phyloP scores from a whole-genome alignment of 768 basidiomycete genomes.

The Coprinellus aureogranulatus region DNA sequence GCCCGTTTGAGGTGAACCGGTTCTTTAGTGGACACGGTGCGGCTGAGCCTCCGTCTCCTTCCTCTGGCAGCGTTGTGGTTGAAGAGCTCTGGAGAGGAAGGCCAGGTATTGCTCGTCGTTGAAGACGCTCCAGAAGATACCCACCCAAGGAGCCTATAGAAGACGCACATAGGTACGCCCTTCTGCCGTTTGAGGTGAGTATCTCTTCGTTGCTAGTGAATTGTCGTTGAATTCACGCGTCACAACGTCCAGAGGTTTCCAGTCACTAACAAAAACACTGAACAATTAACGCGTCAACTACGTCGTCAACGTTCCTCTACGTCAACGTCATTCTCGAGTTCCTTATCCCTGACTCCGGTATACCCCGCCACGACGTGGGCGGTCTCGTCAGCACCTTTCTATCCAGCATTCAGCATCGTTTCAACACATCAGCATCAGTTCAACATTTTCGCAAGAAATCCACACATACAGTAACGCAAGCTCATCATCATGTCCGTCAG shows the following conservation, averaged over 20 bases:
- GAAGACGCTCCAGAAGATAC: not conserved
- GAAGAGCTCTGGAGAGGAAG: not conserved
- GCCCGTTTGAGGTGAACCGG: too few species aligned
- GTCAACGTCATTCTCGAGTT: not conserved
- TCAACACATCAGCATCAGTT: not conserved
- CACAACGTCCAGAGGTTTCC: too few species aligned
- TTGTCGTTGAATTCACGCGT: too few species aligned
- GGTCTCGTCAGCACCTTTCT: too few species aligned
- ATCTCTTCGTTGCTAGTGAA: too few species aligned
- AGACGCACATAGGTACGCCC: not conserved
- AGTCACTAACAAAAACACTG: constrained; percentile 1
- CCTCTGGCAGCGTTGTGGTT: too few species aligned
- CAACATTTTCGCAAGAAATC: not conserved
- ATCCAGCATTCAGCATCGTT: too few species aligned
- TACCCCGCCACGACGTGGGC: too few species aligned
- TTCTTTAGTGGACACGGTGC: too few species aligned
- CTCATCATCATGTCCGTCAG: not conserved
- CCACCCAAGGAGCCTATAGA: not conserved
- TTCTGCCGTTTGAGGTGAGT: not conserved
- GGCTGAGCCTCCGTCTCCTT: too few species aligned
- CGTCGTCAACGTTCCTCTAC: not conserved
- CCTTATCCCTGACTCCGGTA: too few species aligned
- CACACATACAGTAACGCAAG: not conserved
- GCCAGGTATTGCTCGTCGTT: not conserved
- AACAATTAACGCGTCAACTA: constrained; percentile 2